These are phyloP conservation scores for Blastocystis sp. DNA, from an alignment of 352 stramenopile species.

Conservation along the genomic window DNA sequence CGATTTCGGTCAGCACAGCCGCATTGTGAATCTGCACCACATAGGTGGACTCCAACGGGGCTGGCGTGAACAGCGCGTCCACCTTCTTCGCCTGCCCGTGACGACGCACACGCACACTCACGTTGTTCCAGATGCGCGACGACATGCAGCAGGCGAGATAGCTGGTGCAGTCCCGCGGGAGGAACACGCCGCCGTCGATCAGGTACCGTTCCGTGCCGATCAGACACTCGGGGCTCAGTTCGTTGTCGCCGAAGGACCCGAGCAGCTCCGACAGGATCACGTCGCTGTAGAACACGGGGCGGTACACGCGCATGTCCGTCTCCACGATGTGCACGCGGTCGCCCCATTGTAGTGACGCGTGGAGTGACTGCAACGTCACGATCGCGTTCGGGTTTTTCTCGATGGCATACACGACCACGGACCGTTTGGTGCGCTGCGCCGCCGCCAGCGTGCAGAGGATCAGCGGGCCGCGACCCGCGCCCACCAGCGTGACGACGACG, in stretches of 20 bases:
- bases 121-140: conserved; percentile 86
- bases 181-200: conserved; percentile 81
- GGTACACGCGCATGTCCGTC: conserved; percentile 82
- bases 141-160: conserved; percentile 90
- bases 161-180: conserved; percentile 87
- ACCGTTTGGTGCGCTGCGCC: conserved; percentile 76
- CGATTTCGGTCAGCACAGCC: conserved; percentile 79
- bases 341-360: conserved; percentile 75
- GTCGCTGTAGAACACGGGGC: conserved; percentile 81
- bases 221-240: conserved; percentile 96
- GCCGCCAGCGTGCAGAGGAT: conserved; percentile 83
- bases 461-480: conserved; percentile 90
- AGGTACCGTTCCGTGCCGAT: conserved; percentile 88
- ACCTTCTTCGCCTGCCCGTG: conserved; percentile 24
- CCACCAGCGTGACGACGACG: conserved; percentile 80
- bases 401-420: conserved; percentile 86
- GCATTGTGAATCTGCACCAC: conserved; percentile 91
- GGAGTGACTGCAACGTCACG: conserved; percentile 82
- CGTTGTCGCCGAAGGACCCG: conserved; percentile 95
- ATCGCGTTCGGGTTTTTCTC: conserved; percentile 98
- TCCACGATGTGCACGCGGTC: conserved; percentile 79
- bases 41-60: conserved; percentile 89
- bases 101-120: conserved; percentile 73
- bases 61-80: background rate
- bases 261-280: conserved; percentile 92